A percentile compares a stretch with the other conserved stretches of the same genome.
Evolutionary conservation across 495 filamentous ascomycete genomes (phyloP).

Genomic region (Podospora tetraspora): DNA sequence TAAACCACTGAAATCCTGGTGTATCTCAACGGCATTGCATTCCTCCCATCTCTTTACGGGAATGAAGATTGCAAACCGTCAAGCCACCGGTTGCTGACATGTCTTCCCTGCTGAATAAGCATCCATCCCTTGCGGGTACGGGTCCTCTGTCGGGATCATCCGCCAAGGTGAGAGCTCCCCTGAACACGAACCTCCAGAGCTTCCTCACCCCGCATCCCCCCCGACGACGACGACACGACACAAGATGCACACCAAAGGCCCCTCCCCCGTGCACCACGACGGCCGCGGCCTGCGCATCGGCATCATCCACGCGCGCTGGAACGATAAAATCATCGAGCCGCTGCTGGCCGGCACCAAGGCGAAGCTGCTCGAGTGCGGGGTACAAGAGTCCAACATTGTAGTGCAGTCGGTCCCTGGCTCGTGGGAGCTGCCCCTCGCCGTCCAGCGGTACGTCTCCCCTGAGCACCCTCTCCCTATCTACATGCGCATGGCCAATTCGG

Average conservation of each 20-base stretch:
- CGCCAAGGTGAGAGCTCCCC: neutral
- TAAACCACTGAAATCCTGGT: neutral
- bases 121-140: neutral
- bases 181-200: neutral
- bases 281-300: conserved; percentile 83
- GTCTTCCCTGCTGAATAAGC: neutral
- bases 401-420: conserved; percentile 85
- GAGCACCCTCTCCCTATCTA: conserved; percentile 1
- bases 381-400: conserved; percentile 81
- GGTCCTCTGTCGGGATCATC: neutral
- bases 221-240: neutral
- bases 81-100: neutral
- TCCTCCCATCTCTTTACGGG: neutral
- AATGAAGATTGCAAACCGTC: neutral
- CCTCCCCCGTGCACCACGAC: conserved; percentile 43
- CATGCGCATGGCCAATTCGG: neutral
- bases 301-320: conserved; percentile 96
- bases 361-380: conserved; percentile 58
- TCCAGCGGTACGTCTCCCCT: conserved; percentile 63
- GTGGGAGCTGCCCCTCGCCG: conserved; percentile 87
- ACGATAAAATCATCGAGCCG: conserved; percentile 66
- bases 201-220: neutral
- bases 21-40: neutral
- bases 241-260: conserved; percentile 43
- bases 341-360: conserved; percentile 63